A percentile compares a stretch with the other conserved stretches of the same genome.
These are phyloP conservation scores for Zygnema cylindricum DNA, from an alignment of 139 green algal species.

Conservation along the genomic window DNA sequence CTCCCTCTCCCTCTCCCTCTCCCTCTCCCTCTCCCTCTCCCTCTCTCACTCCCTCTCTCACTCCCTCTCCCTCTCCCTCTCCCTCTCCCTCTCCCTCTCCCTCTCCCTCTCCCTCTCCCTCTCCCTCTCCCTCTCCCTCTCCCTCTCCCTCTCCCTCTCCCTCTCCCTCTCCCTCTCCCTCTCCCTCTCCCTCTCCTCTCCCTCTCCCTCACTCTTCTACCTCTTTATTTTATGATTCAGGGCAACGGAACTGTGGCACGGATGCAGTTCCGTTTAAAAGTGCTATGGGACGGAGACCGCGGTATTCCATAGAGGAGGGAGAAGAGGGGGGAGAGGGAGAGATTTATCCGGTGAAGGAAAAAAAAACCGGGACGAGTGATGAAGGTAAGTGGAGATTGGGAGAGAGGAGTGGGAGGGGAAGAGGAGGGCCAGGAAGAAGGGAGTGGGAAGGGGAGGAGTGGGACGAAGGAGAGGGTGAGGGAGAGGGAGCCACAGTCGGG, in stretches of 20 bases:
- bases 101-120: not conserved
- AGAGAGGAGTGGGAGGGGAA: too few species aligned
- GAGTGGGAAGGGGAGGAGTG: too few species aligned
- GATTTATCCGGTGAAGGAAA: not conserved
- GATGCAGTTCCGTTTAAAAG: not conserved
- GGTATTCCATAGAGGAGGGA: not conserved
- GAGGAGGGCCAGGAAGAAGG: too few species aligned
- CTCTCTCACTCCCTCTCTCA: too few species aligned
- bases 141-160: not conserved
- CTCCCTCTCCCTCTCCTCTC: not conserved
- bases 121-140: slow-evolving; percentile 9
- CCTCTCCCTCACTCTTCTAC: slow-evolving; percentile 13
- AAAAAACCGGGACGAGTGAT: not conserved
- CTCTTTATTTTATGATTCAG: slow-evolving; percentile 9
- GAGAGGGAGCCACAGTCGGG: too few species aligned
- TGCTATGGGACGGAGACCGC: slow-evolving; percentile 10
- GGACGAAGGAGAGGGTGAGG: too few species aligned
- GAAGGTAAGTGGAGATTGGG: not conserved
- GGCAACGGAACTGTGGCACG: slow-evolving; percentile 1
- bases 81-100: slow-evolving; percentile 13
- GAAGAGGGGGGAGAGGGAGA: not conserved
- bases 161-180: not conserved
- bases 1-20: not conserved
- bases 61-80: slow-evolving; percentile 14
- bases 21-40: too few species aligned